Evolutionary conservation across 2,329 filamentous ascomycete species (phyloP).

Genomic region (Aureobasidium uvarum): DNA sequence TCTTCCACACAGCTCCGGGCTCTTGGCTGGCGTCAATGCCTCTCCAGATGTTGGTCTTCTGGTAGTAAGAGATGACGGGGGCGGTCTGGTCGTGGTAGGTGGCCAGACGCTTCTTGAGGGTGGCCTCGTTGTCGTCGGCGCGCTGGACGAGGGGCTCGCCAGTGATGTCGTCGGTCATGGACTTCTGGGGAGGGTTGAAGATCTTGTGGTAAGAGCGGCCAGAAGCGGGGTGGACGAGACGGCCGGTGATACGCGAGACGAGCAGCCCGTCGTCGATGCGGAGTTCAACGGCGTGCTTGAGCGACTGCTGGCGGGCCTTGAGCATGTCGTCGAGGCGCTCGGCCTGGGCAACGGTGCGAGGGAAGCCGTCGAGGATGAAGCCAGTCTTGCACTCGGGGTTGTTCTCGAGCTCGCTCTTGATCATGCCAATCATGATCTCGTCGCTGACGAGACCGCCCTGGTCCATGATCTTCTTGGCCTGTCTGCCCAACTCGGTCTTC

Average conservation of each 20-base stretch:
- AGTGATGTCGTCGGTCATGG: conserved; percentile 95
- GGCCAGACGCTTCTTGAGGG: conserved; percentile 87
- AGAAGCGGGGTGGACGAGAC: conserved; percentile 91
- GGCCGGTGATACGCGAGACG: conserved; percentile 93
- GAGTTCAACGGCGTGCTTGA: conserved; percentile 94
- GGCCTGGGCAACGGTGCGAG: conserved; percentile 91
- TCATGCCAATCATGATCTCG: conserved; percentile 99
- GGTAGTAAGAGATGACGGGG: conserved; percentile 94
- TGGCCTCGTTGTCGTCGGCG: conserved; percentile 94
- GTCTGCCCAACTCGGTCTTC: conserved; percentile 89
- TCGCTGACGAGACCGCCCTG: conserved; percentile 95
- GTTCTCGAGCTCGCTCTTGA: conserved; percentile 91
- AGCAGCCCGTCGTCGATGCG: conserved; percentile 94
- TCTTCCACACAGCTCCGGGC: conserved; percentile 94
- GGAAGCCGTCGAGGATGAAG: conserved; percentile 99
- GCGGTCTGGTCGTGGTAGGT: conserved; percentile 94
- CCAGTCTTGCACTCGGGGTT: conserved; percentile 97
- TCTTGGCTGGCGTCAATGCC: conserved; percentile 94
- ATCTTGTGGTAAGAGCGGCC: conserved; percentile 97
- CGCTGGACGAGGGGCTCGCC: conserved; percentile 96
- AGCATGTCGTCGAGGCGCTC: conserved; percentile 96
- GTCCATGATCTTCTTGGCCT: conserved; percentile 99
- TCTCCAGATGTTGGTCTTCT: conserved; percentile 96
- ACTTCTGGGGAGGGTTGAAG: conserved; percentile 94
- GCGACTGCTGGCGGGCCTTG: conserved; percentile 68